These are phyloP conservation scores for Monosporascus sp. DNA, from an alignment of 2,329 filamentous ascomycete genomes.

Conservation along the genomic window DNA sequence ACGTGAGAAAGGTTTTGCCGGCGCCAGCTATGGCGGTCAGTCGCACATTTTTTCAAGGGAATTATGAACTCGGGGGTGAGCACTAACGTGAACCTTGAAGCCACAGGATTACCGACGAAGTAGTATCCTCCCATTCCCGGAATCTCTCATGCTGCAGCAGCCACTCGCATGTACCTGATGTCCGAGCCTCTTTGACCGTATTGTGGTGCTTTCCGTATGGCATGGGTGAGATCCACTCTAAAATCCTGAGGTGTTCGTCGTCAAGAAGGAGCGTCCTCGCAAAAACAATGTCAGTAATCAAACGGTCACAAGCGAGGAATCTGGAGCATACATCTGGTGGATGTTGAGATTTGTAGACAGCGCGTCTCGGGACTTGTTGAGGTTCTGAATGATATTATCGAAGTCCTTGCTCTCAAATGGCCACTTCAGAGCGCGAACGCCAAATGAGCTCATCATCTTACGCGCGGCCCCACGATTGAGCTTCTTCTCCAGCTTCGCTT, in stretches of 20 bases:
- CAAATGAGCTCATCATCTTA: too few relatives aligned
- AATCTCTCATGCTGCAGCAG: constrained; percentile 3
- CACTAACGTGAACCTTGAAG: constrained; percentile 7
- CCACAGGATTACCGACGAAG: constrained; percentile 4
- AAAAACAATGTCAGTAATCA: neutral
- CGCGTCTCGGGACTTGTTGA: neutral
- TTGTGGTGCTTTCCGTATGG: constrained; percentile 2
- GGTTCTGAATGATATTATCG: neutral
- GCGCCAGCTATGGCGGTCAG: constrained; percentile 4
- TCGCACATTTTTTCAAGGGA: neutral
- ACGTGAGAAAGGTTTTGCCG: constrained; percentile 7
- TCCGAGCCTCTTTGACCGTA: constrained; percentile 1
- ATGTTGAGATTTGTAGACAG: neutral
- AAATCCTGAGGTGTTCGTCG: constrained; percentile 33
- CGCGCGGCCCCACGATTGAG: too few relatives aligned
- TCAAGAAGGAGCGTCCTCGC: neutral
- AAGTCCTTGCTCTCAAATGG: neutral
- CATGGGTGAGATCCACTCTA: constrained; percentile 16
- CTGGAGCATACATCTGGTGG: neutral
- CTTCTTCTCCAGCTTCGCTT: too few relatives aligned
- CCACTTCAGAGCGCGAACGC: neutral
- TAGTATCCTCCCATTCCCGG: constrained; percentile 4
- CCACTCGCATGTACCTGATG: constrained; percentile 6
- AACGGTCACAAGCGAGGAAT: neutral
- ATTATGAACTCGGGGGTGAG: neutral